These are phyloP conservation scores for Alisma plantagoaquatica DNA, from an alignment of 106 monocot species.

Conservation along the genomic window DNA sequence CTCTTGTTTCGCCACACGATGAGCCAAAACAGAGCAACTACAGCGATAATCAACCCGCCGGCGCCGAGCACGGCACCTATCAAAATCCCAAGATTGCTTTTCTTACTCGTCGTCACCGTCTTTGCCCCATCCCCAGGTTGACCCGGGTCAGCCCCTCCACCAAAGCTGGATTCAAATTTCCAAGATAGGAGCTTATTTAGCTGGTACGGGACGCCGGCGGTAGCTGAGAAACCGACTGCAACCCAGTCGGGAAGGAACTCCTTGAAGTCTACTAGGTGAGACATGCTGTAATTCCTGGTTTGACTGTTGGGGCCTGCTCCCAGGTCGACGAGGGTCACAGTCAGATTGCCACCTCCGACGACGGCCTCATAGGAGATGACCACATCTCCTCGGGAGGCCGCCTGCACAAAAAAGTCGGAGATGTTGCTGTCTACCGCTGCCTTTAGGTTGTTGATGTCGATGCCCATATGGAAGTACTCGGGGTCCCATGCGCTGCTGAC, in stretches of 20 bases:
- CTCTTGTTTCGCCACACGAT: too few species aligned
- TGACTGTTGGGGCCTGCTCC: slow-evolving; percentile 2
- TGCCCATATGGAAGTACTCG: slow-evolving; percentile 33
- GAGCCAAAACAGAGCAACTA: not conserved
- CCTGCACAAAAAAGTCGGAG: slow-evolving; percentile 21
- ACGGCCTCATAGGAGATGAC: slow-evolving; percentile 32
- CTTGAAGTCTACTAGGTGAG: slow-evolving; percentile 22
- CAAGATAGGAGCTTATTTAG: slow-evolving; percentile 38
- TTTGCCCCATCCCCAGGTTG: too few species aligned
- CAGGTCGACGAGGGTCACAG: slow-evolving; percentile 20
- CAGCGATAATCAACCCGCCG: not conserved
- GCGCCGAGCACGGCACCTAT: not conserved
- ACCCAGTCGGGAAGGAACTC: slow-evolving; percentile 34
- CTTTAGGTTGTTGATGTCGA: slow-evolving; percentile 31
- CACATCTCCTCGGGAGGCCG: slow-evolving; percentile 26
- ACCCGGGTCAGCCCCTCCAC: too few species aligned
- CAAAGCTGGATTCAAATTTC: slow-evolving; percentile 36
- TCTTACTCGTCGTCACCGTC: slow-evolving; percentile 1
- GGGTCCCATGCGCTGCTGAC: slow-evolving; percentile 48
- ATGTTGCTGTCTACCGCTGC: slow-evolving; percentile 19
- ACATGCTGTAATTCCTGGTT: slow-evolving; percentile 15
- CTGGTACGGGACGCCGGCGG: slow-evolving; percentile 27
- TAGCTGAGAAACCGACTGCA: slow-evolving; percentile 47
- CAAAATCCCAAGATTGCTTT: not conserved
- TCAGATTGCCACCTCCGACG: slow-evolving; percentile 25